Percentiles rank a stretch among this genome's conserved stretches.
phyloP scores from a whole-genome alignment of 305 asterid species.

The Fraxinus sp. region DNA sequence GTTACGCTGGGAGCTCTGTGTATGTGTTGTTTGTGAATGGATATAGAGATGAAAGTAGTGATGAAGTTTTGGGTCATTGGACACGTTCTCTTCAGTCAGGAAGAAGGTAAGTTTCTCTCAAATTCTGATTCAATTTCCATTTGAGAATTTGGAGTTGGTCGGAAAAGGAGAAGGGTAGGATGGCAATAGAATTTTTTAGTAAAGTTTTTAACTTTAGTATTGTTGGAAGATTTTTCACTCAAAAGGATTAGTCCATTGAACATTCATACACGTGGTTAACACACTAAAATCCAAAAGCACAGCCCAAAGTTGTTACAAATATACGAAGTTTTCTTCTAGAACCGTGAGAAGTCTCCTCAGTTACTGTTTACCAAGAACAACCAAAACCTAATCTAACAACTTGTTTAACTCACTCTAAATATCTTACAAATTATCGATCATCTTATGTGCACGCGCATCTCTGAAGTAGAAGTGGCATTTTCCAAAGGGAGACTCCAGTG shows the following conservation, averaged over 20 bases:
- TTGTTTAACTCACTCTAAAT: background rate
- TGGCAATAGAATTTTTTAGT: background rate
- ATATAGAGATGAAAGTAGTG: background rate
- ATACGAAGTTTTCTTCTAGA: background rate
- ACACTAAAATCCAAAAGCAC: background rate
- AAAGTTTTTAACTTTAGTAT: background rate
- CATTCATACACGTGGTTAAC: background rate
- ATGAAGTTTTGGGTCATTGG: background rate
- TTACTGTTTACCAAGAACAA: background rate
- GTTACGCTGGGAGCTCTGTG: too few species aligned
- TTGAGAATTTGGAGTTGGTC: background rate
- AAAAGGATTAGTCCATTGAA: background rate
- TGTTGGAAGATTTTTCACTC: background rate
- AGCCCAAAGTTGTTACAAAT: background rate
- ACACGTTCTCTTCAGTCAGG: background rate
- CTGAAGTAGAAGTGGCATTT: background rate
- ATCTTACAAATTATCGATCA: background rate
- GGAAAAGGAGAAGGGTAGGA: background rate
- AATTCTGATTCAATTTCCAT: background rate
- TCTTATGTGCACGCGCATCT: background rate
- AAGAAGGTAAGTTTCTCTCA: background rate
- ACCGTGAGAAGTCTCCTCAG: background rate
- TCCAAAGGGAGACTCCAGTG: background rate
- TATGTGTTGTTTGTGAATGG: background rate
- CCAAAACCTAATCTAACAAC: background rate